Evolutionary conservation across 352 stramenopile species (phyloP), one percentile per base, ranked within the genome.

Genomic region (Phytophthora macrochlamydospora): DNA sequence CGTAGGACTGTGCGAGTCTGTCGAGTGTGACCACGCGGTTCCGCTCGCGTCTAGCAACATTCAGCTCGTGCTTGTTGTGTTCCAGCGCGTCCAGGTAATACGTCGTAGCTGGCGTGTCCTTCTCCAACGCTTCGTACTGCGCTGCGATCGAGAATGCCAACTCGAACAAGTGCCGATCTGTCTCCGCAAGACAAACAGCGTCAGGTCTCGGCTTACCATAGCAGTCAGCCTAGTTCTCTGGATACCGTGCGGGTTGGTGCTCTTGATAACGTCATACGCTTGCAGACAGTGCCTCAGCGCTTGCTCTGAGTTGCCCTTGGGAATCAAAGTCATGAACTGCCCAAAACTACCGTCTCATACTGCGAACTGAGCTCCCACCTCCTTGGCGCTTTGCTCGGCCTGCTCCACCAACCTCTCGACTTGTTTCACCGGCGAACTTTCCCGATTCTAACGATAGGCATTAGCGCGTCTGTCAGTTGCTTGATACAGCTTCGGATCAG

Each of bases 141-240:
- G 86, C 84, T 18, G 86, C 84, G 33, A 94, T 90, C 8, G 78
- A 62, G 42, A 94, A 93, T 24, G 84, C 82, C 12, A 94, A 51
- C 65, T 92, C 83, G 48, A 93, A 92, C 73, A 93, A 75, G 53
- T 93, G 86, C 0, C 79, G 81, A 65, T 94, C 86, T 94, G 48
- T 28, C 49, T 5, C 31, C 24, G 24, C 28, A 46, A 46, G 7
- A 28, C 24, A 5, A 18, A 2, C 18, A 28, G 1, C 14, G 43
- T 14, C 38, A 45, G 18, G 18, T 24, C 18, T 24, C 18, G 18
- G 18, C 18, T 24, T 24, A 24, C 38, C 43, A 28, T 29, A 1
- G 11, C 14, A 13, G 28, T 58, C 13, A 64, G 38, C 46, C 11
- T 8, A 59, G 38, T 50, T 32, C n/a, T 11, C 38, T 38, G 49